phyloP scores from a whole-genome alignment of 257 asterid genomes.

The Craterostigma plantagineum region DNA sequence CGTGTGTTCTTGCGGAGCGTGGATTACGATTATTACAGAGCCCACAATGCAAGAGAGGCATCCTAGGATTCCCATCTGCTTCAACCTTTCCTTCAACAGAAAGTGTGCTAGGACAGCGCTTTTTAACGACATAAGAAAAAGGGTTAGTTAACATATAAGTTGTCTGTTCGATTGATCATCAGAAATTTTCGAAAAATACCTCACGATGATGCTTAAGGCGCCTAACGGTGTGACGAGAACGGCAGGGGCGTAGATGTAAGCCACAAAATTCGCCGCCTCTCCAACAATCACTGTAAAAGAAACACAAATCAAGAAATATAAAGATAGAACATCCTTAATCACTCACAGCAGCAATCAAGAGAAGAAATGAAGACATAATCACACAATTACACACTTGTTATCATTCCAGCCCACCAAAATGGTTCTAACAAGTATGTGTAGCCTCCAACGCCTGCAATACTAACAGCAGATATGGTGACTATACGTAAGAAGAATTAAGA shows the following conservation, averaged over 20 bases:
- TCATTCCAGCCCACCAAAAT: conserved; percentile 97
- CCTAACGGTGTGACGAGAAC: conserved; percentile 92
- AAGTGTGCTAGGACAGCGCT: conserved; percentile 52
- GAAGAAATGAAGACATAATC: neutral
- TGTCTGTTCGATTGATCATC: neutral
- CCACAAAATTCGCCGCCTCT: conserved; percentile 68
- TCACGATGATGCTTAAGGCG: conserved; percentile 73
- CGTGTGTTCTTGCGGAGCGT: conserved; percentile 49
- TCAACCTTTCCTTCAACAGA: conserved; percentile 42
- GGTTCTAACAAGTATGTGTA: conserved; percentile 73
- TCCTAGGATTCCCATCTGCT: conserved; percentile 36
- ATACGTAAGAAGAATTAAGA: neutral
- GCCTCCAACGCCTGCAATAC: conserved; percentile 62
- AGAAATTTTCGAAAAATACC: conserved; percentile 18
- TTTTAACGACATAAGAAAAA: conserved; percentile 11
- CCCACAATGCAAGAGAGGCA: conserved; percentile 50
- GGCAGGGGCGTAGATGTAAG: conserved; percentile 87
- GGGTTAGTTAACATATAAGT: conserved; percentile 9
- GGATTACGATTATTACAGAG: conserved; percentile 48
- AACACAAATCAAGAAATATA: conserved; percentile 4
- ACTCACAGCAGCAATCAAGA: neutral
- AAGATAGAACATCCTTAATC: neutral
- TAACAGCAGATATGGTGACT: conserved; percentile 4
- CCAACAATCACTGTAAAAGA: conserved; percentile 58
- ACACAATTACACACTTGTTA: conserved; percentile 42